phyloP scores from a whole-genome alignment of 208 protist genomes.

The Leishmania amazonensis region DNA sequence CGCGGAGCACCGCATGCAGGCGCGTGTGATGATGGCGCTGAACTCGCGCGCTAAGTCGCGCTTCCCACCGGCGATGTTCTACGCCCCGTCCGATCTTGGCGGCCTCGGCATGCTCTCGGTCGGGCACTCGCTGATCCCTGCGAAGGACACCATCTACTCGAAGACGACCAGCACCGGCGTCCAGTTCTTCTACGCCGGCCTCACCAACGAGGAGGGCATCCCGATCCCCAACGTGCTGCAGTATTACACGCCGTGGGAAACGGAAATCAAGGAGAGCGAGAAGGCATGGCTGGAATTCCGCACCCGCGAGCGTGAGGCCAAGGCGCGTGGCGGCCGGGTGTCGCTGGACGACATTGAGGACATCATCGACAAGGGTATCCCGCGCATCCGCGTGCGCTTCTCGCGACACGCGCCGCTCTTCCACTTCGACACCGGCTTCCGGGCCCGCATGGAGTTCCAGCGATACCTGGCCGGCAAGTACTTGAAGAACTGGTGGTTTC shows the following conservation, averaged over 20 bases:
- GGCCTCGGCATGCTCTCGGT: constrained; percentile 99
- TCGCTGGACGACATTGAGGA: constrained; percentile 99
- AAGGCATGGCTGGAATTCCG: constrained; percentile 99
- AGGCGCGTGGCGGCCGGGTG: constrained; percentile 96
- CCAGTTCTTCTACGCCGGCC: constrained; percentile 99
- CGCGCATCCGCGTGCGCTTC: constrained; percentile 99
- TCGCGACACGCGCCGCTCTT: constrained; percentile 99
- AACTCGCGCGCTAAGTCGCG: constrained; percentile 99
- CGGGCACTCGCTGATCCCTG: constrained; percentile 99
- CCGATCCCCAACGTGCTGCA: constrained; percentile 99
- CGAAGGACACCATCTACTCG: constrained; percentile 98
- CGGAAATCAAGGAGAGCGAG: constrained; percentile 99
- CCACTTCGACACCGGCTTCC: constrained; percentile 99
- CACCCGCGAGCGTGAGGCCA: constrained; percentile 97
- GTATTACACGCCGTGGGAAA: constrained; percentile 99
- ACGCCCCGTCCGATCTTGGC: constrained; percentile 98
- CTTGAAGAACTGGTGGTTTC: constrained; percentile 99
- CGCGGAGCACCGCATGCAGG: constrained; percentile 99
- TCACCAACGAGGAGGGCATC: constrained; percentile 99
- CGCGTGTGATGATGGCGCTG: constrained; percentile 99
- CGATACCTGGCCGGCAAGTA: constrained; percentile 98
- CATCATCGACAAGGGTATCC: constrained; percentile 99
- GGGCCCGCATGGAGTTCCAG: constrained; percentile 99
- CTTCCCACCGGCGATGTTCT: constrained; percentile 99
- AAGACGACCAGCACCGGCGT: constrained; percentile 98